Conservation (phyloP, 2,329 filamentous ascomycete genomes). For the Botrytis fragariae region DNA sequence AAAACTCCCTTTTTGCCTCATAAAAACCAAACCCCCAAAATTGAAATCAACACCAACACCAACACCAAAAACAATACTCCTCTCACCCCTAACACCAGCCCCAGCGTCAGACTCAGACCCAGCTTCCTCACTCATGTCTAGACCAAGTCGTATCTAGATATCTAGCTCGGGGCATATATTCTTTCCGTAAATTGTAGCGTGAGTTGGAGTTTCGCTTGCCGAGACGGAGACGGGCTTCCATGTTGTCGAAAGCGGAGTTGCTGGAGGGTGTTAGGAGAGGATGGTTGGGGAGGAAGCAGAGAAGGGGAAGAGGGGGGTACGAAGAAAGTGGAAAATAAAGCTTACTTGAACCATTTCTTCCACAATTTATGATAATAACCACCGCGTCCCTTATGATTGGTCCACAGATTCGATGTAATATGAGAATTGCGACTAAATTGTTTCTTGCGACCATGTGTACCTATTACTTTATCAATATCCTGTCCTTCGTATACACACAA, state of each 20-base stretch:
- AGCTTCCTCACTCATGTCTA: not conserved
- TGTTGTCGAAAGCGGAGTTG: constrained; percentile 29
- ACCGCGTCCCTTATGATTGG: constrained; percentile 27
- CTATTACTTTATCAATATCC: constrained; percentile 18
- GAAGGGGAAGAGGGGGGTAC: too few relatives aligned
- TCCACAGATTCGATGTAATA: constrained; percentile 27
- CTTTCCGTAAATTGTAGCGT: not conserved
- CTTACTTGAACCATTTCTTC: constrained; percentile 35
- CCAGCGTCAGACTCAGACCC: not conserved
- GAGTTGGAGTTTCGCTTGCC: not conserved
- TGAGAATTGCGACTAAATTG: constrained; percentile 18
- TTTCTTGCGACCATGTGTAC: constrained; percentile 28
- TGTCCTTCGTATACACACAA: too few relatives aligned
- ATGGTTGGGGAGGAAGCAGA: not conserved
- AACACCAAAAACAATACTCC: not conserved
- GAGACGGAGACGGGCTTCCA: constrained; percentile 26
- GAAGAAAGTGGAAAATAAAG: not conserved
- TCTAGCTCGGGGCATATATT: not conserved
- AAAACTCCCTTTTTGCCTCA: rapidly evolving
- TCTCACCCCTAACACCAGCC: too few relatives aligned
- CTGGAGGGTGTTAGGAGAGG: not conserved
- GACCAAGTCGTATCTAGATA: not conserved
- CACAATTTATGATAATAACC: constrained; percentile 32
- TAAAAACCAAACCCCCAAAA: not conserved
- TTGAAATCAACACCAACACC: not conserved